Evolutionary conservation across 768 basidiomycete genomes (phyloP), one percentile per base, ranked within the genome.

Genomic region (Pleurotus tuber-regium): DNA sequence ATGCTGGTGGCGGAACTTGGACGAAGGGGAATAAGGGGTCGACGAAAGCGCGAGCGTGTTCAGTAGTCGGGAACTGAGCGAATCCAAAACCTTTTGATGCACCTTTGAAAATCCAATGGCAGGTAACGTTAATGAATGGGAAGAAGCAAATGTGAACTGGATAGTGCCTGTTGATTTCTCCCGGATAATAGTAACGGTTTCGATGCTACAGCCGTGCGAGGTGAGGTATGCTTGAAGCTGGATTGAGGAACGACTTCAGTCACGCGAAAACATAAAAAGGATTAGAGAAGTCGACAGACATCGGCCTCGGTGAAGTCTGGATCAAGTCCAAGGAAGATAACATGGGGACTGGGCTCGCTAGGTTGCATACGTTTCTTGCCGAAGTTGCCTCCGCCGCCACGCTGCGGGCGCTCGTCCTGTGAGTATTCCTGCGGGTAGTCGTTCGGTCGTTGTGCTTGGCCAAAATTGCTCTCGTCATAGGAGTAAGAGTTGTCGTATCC

Each of bases 1-100:
- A 89, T 43, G 89, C 89, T 12, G 90, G 85, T 10, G 92, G 91
- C n/a, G 92, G 92, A 54, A 98, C 84, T 71, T 90, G 84, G 23
- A 98, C 82, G 68, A 92, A 92, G 2, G 93, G 96, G 64, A 89
- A 97, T 43, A 87, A 79, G 31, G 91, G 88, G 57, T 92, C 86
- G 66, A 99, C 86, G 66, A 98, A 98, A 10, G 88, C 84, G 49
- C 87, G 84, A 16, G 97, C 95, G 52, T 91, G 90, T 60, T 91
- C 90, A 51, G 87, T 76, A 58, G 77, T 85, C 36, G 86, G 72
- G 67, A 99, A 99, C 70, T 93, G 90, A 61, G 92, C 95, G 69
- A 99, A 99, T 53, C 94, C 97, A 66, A 98, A 98, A 63, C 92
- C 89, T 71, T 96, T 96, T 50, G 95, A 95, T 56, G 79, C 72